Evolutionary conservation across 768 basidiomycete genomes (phyloP).

Genomic region (Lactifluus piperatus): DNA sequence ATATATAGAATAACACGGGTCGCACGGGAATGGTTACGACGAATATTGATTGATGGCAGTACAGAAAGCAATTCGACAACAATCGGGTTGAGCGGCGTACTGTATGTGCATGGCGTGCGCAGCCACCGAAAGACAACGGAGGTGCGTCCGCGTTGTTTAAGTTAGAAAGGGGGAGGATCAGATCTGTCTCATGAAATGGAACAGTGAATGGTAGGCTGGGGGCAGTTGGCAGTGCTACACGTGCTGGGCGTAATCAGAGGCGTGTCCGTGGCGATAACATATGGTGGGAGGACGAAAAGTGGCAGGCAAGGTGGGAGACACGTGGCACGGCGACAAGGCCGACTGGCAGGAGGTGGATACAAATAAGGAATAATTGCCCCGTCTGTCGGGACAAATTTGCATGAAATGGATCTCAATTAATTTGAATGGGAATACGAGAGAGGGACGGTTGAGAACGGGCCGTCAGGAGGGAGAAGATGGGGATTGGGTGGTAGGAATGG

Average conservation of each 20-base stretch:
- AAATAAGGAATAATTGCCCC: slow-evolving; percentile 15
- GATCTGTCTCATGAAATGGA: not conserved
- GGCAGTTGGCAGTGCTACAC: not conserved
- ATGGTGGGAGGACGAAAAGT: slow-evolving; percentile 2
- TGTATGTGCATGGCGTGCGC: not conserved
- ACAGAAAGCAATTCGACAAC: not conserved
- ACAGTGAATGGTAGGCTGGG: not conserved
- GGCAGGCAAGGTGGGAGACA: slow-evolving; percentile 12
- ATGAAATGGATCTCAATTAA: slow-evolving; percentile 12
- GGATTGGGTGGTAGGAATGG: slow-evolving; percentile 19
- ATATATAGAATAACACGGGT: slow-evolving; percentile 9
- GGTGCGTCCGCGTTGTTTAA: slow-evolving; percentile 4
- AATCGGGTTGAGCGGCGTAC: not conserved
- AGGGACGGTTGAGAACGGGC: slow-evolving; percentile 12
- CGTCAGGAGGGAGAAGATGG: slow-evolving; percentile 17
- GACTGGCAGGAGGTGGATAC: not conserved
- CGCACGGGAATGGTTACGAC: slow-evolving; percentile 11
- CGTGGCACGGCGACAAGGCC: slow-evolving; percentile 15
- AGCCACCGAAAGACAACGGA: slow-evolving; percentile 3
- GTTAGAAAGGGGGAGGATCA: not conserved
- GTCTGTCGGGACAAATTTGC: slow-evolving; percentile 14
- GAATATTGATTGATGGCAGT: slow-evolving; percentile 1
- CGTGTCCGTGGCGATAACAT: slow-evolving; percentile 5
- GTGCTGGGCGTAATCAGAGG: not conserved
- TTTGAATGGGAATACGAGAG: slow-evolving; percentile 11